Evolutionary conservation across 2,329 filamentous ascomycete genomes (phyloP), one percentile per base, ranked within the genome.

Genomic region (Rhinocladiella similis): DNA sequence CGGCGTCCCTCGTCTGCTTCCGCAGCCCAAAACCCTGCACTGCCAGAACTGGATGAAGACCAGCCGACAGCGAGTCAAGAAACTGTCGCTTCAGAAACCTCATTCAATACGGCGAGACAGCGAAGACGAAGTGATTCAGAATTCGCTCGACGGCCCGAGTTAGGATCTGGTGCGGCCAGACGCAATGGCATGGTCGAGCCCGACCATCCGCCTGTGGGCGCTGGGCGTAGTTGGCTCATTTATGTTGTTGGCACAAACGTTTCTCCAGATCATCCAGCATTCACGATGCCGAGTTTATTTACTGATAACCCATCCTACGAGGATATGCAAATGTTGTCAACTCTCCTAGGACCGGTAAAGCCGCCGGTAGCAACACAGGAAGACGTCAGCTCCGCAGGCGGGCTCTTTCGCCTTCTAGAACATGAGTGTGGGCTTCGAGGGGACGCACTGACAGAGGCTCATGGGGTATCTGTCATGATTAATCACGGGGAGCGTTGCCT

Each of bases 181-280:
- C 78, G 84, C 42, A 86, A 87, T 67, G 84, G 85, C 18, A 81
- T 87, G 16, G 84, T 87, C 59, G 81, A 83, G 59, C 82, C 84
- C 19, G 79, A 83, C 54, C 76, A 78, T 45, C 68, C 75, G 53
- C 68, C 73, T 9, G 71, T 73, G 41, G 73, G 75, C 55, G 78
- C 76, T 53, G 83, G 83, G 53, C 75, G 85, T 62, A 88, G 84
- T 70, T 89, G 85, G 85, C 80, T 89, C 65, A 88, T 89, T 51
- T 89, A 89, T 67, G 85, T 89, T 7, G 80, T 89, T 50, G 85
- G 85, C 43, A 86, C 85, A 41, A 87, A 85, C 62, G 82, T 88
- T 51, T 85, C 86, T 1, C 85, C 88, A 64, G 86, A 87, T 62
- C 85, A 88, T 67, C 86, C 85, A 19, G 86, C 87, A 19, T 80